phyloP scores from a whole-genome alignment of 805 yeast species.

The Hanseniaspora meyeri region DNA sequence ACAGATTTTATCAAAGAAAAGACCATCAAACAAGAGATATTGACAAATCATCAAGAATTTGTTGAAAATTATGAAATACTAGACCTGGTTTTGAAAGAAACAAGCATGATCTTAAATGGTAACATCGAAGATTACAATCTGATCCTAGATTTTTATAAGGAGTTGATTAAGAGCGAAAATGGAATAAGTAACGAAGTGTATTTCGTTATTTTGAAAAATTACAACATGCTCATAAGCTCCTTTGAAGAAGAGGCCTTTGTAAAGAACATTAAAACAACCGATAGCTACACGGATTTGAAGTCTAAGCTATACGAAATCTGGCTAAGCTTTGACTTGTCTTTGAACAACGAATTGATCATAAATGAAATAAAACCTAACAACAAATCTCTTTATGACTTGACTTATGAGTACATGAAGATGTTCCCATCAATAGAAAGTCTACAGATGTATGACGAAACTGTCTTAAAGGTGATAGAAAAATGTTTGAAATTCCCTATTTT shows the following conservation, averaged over 20 bases:
- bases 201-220: background rate
- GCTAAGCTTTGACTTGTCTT: slow-evolving; percentile 7
- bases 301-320: background rate
- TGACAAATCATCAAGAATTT: background rate
- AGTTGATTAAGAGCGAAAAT: background rate
- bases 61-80: background rate
- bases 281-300: background rate
- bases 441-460: background rate
- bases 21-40: background rate
- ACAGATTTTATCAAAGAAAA: background rate
- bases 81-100: slow-evolving; percentile 4
- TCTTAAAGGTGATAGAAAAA: slow-evolving; percentile 5
- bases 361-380: slow-evolving; percentile 7
- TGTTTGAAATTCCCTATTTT: slow-evolving; percentile 10
- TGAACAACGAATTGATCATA: slow-evolving; percentile 6
- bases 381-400: slow-evolving; percentile 4
- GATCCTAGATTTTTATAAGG: background rate
- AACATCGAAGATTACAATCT: background rate
- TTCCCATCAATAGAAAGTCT: background rate
- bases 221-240: background rate
- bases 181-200: background rate
- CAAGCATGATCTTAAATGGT: background rate
- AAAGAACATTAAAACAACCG: background rate
- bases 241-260: background rate
- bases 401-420: slow-evolving; percentile 7